phyloP scores from a whole-genome alignment of 495 filamentous ascomycete genomes.

The Aspergillus baeticus region DNA sequence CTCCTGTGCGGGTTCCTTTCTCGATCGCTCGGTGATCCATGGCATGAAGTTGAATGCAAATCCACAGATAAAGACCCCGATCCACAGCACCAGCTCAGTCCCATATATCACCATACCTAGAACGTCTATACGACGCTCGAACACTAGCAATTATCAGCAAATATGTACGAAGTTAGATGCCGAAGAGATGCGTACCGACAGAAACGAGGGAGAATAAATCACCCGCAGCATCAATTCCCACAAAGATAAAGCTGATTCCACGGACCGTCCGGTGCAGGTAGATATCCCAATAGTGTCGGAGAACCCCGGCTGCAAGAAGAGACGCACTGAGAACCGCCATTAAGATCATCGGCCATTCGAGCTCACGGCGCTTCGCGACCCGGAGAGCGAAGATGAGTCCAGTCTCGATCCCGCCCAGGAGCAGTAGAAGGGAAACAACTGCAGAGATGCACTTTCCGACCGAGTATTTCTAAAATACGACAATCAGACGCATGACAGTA shows the following conservation, averaged over 20 bases:
- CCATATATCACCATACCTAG: constrained; percentile 62
- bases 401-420: constrained; percentile 52
- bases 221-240: constrained; percentile 61
- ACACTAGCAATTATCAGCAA: constrained; percentile 36
- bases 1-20: constrained; percentile 10
- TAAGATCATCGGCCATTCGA: constrained; percentile 53
- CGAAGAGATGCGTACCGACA: constrained; percentile 32
- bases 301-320: constrained; percentile 54
- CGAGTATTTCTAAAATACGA: constrained; percentile 51
- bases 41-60: constrained; percentile 58
- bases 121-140: constrained; percentile 52
- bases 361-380: constrained; percentile 30
- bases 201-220: constrained; percentile 63
- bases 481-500: too few relatives aligned
- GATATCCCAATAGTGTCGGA: constrained; percentile 60
- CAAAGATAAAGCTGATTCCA: constrained; percentile 66
- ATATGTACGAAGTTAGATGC: neutral
- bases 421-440: constrained; percentile 30
- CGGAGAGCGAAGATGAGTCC: constrained; percentile 51
- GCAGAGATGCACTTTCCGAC: constrained; percentile 39
- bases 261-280: constrained; percentile 57
- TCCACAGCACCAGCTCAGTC: constrained; percentile 59
- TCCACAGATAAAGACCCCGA: constrained; percentile 61
- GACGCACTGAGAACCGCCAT: constrained; percentile 61
- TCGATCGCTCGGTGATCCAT: constrained; percentile 36